Evolutionary conservation across 805 yeast genomes (phyloP).

Genomic region (Metschnikowia kofuensis): DNA sequence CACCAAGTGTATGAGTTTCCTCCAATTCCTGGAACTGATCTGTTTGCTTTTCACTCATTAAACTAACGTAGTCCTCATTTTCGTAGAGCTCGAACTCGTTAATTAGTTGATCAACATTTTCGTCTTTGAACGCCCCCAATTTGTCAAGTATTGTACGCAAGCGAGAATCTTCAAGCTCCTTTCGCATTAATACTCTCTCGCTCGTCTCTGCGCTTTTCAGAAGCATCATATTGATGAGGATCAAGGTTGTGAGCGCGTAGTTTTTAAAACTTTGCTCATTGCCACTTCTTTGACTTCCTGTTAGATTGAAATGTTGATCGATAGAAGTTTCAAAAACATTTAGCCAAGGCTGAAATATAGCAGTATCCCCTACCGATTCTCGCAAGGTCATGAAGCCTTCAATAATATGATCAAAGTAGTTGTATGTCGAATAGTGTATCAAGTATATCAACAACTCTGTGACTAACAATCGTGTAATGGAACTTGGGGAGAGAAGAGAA

Average conservation of each 20-base stretch:
- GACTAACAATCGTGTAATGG: conserved; percentile 38
- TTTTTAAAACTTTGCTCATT: conserved; percentile 25
- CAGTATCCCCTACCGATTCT: conserved; percentile 34
- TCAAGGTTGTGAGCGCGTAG: conserved; percentile 35
- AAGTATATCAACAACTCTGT: conserved; percentile 42
- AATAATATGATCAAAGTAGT: conserved; percentile 25
- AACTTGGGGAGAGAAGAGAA: conserved; percentile 39
- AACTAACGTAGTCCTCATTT: conserved; percentile 36
- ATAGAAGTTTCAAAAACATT: conserved; percentile 34
- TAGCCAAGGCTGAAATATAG: conserved; percentile 42
- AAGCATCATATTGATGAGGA: conserved; percentile 34
- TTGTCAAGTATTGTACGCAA: conserved; percentile 35
- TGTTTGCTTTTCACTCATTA: conserved; percentile 11
- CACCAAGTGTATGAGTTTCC: conserved; percentile 14
- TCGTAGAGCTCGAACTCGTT: conserved; percentile 38
- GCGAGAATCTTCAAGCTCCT: conserved; percentile 37
- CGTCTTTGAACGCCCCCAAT: conserved; percentile 28
- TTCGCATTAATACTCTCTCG: conserved; percentile 29
- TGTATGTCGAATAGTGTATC: conserved; percentile 17
- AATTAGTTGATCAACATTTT: conserved; percentile 33
- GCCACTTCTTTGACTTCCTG: conserved; percentile 13
- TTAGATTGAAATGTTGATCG: conserved; percentile 25
- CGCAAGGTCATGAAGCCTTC: conserved; percentile 34
- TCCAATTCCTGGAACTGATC: conserved; percentile 7
- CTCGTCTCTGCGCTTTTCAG: conserved; percentile 26